Evolutionary conservation across 805 yeast species (phyloP).

Genomic region (Saccharomycopsis olivae): DNA sequence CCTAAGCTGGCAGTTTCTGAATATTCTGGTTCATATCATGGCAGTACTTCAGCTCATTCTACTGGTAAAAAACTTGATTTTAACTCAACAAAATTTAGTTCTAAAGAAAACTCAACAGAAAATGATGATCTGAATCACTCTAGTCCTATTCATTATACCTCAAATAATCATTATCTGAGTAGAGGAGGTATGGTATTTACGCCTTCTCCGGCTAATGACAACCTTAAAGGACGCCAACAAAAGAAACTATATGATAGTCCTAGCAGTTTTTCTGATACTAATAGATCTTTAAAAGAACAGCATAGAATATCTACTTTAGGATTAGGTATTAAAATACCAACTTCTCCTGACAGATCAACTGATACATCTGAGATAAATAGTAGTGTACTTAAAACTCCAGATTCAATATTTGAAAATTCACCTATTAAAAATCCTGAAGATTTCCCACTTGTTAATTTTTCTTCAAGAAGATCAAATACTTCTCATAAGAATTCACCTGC

Average conservation of each 20-base stretch:
- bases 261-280: constrained; percentile 7
- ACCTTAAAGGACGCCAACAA: constrained; percentile 1
- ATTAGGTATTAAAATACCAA: constrained; percentile 11
- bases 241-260: constrained; percentile 6
- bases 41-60: background rate
- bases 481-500: constrained; percentile 9
- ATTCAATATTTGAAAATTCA: constrained; percentile 12
- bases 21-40: background rate
- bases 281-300: constrained; percentile 9
- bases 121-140: too few species aligned
- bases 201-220: constrained; percentile 3
- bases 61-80: constrained; percentile 1
- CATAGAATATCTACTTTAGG: constrained; percentile 12
- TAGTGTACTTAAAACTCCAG: constrained; percentile 4
- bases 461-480: constrained; percentile 8
- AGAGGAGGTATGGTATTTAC: constrained; percentile 8
- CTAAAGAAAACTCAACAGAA: background rate
- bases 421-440: constrained; percentile 12
- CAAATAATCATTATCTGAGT: background rate
- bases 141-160: too few species aligned
- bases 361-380: background rate
- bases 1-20: background rate
- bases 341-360: background rate
- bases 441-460: constrained; percentile 12
- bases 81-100: background rate